Evolutionary conservation across 1,284 basidiomycete genomes (phyloP), one percentile per base, ranked within the genome.

Genomic region (Trichosporon sp.): DNA sequence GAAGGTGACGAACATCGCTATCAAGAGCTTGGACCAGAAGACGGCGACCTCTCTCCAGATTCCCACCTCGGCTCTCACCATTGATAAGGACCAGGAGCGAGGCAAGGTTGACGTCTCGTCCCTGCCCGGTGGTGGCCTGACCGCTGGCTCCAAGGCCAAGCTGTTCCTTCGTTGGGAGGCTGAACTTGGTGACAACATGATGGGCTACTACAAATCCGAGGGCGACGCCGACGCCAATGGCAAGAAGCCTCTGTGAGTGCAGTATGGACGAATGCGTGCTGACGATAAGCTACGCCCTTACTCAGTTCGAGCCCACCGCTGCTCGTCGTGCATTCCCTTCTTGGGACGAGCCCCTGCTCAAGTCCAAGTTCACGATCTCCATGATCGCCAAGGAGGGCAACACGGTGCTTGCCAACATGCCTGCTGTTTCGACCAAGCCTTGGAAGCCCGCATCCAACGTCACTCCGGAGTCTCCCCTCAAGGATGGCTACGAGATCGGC

Each of bases 281-380:
- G n/a, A 49, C 46, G 16, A 1, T 60, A 36, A 76, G 76, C 71
- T 93, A 92, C 76, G 83, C 89, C 46, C 82, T 94, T 64, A 94
- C 92, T 32, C 91, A 94, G 77, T 81, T 83, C 61, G 81, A 97
- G 87, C 88, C 95, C 19, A 96, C 92, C 27, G 87, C 88, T 64
- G 93, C 93, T 4, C 84, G 94, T 64, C 84, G 86, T 59, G 88
- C 89, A 10, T 91, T 92, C 79, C 91, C 91, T 63, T 76, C 82
- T 70, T 98, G 91, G 91, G 95, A 97, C 77, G 94, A 98, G 78
- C 95, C 95, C 25, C 84, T 87, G 23, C 84, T 96, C 74, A 98
- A 98, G 80, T 90, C 94, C 6, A 93, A 88, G 2, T 96, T 90
- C 79, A 84, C 63, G 32, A 83, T 97, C 71, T 89, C 89, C 14